Evolutionary conservation across 257 asterid species (phyloP), one percentile per base, ranked within the genome.

Genomic region (Anisodus tanguticus): DNA sequence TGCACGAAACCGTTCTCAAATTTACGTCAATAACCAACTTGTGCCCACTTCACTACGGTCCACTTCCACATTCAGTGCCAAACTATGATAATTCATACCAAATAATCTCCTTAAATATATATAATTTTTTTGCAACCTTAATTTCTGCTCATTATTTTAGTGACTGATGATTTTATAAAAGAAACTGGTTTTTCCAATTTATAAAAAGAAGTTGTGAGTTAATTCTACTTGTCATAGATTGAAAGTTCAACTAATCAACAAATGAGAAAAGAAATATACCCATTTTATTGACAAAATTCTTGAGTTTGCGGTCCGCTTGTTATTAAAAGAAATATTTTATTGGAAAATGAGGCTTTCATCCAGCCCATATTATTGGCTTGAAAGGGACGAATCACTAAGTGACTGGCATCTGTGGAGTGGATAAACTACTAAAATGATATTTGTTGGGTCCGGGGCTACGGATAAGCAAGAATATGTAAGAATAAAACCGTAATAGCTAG

Each of bases 81-180:
- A 71, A 71, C 39, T 16, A 45, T 69, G 55, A 70, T 41, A 68
- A 68, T 68, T 68, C 10, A 63, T 63, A 63, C 39, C 69, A 66
- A 66, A 4, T 17, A 31, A 66, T 66, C 72, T 66, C 72, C 72
- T 31, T 31, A 31, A 66, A 31, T 66, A 31, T 66, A 66, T 63
- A 22, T 22, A 22, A 64, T 64, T 64, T 8, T 67, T 64, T 67
- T 67, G 74, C 74, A 35, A 67, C 49, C 8, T 41, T 8, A 16
- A 41, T 70, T 41, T 70, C 4, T 4, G 8, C 13, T 9, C 41
- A 70, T 70, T 37, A 68, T 39, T 39, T 4, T 4, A 68, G 15
- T 39, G 53, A 5, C 9, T 10, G 9, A 11, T 66, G 72, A 66
- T 3, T 19, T 66, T 31, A 26, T 11, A 5, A 35, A 64, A 64